Evolutionary conservation across 805 yeast genomes (phyloP).

Genomic region (Candida railenensis): DNA sequence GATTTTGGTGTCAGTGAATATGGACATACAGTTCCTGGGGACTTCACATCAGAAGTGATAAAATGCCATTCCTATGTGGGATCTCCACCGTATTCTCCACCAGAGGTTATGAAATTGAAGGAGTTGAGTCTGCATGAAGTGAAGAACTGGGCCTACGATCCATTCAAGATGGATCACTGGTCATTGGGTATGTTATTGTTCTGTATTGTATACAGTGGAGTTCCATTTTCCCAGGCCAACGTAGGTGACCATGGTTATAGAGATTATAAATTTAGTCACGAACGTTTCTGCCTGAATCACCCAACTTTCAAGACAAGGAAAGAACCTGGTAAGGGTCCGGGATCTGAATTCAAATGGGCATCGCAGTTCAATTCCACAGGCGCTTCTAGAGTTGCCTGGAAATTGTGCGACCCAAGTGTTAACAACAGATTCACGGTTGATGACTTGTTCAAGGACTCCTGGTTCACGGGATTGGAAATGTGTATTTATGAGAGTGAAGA

Average conservation of each 20-base stretch:
- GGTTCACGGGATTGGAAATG: constrained; percentile 59
- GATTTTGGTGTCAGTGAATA: constrained; percentile 77
- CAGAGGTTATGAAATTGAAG: constrained; percentile 63
- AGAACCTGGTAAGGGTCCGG: constrained; percentile 56
- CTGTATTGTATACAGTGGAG: constrained; percentile 54
- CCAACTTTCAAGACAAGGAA: constrained; percentile 49
- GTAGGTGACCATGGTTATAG: constrained; percentile 50
- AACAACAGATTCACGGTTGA: constrained; percentile 53
- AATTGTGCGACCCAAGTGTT: constrained; percentile 64
- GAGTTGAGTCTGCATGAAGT: constrained; percentile 29
- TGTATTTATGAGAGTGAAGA: constrained; percentile 54
- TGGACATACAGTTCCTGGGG: constrained; percentile 54
- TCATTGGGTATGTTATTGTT: constrained; percentile 68
- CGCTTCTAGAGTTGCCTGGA: constrained; percentile 72
- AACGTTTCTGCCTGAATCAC: constrained; percentile 37
- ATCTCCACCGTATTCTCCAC: constrained; percentile 79
- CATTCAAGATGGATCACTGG: constrained; percentile 71
- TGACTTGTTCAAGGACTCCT: constrained; percentile 58
- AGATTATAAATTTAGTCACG: constrained; percentile 53
- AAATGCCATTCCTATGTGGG: constrained; percentile 57
- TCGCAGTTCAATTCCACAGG: constrained; percentile 56
- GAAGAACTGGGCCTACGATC: constrained; percentile 52
- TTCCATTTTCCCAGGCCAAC: constrained; percentile 58
- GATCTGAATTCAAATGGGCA: constrained; percentile 70
- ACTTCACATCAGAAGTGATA: constrained; percentile 43